phyloP scores from a whole-genome alignment of 1,284 basidiomycete genomes.

The Inonotus obliquus region DNA sequence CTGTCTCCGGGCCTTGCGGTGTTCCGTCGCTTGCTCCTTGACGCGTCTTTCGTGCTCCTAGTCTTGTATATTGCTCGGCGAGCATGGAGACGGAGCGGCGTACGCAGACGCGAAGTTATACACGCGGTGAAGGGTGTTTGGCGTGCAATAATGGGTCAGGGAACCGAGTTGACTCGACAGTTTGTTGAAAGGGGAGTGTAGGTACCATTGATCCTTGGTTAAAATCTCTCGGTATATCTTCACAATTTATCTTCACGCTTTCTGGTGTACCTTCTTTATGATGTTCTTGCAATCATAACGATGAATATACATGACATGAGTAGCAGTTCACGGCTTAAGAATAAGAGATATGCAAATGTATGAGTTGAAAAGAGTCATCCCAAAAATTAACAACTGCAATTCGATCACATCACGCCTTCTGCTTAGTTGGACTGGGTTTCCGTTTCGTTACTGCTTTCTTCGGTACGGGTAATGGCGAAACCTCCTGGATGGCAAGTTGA shows the following conservation, averaged over 20 bases:
- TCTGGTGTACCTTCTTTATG: neutral
- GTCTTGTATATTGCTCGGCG: slow-evolving; percentile 48
- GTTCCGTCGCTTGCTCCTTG: slow-evolving; percentile 65
- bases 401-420: neutral
- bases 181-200: slow-evolving; percentile 50
- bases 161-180: slow-evolving; percentile 28
- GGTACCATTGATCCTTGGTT: neutral
- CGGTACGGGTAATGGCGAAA: slow-evolving; percentile 8
- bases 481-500: neutral
- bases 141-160: slow-evolving; percentile 62
- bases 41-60: slow-evolving; percentile 65
- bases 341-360: neutral
- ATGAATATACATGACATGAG: neutral
- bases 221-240: neutral
- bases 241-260: neutral
- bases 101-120: slow-evolving; percentile 61
- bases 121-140: slow-evolving; percentile 60
- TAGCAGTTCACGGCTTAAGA: neutral
- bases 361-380: neutral
- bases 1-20: slow-evolving; percentile 57
- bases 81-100: slow-evolving; percentile 64
- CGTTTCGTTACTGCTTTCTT: neutral
- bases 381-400: neutral
- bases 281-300: neutral
- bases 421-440: neutral